Percentiles rank a stretch among this genome's conserved stretches.
Conservation (phyloP, 441 rosid genomes). For the Jatropha multifida region DNA sequence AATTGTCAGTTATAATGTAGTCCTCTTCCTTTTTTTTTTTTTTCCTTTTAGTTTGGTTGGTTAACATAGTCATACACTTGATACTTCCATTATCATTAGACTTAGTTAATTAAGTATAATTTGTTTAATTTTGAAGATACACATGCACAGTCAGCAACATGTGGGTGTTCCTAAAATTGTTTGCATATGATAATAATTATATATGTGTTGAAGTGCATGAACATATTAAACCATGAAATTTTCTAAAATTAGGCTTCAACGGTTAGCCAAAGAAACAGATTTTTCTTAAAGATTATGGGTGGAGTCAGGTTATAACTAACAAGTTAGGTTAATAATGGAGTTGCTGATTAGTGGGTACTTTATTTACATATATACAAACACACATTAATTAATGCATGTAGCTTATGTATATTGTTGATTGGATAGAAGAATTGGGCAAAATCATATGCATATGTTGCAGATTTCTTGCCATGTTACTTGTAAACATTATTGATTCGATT, state of each 20-base stretch:
- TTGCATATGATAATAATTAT: not conserved
- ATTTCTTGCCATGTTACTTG: not conserved
- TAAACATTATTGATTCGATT: slow-evolving; percentile 7
- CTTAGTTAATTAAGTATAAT: not conserved
- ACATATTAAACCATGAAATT: not conserved
- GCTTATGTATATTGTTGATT: not conserved
- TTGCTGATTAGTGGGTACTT: slow-evolving; percentile 11
- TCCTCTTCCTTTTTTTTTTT: no score
- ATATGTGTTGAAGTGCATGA: not conserved
- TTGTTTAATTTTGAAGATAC: slow-evolving; percentile 2
- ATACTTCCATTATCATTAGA: not conserved
- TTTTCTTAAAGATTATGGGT: slow-evolving; percentile 16
- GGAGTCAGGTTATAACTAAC: slow-evolving; percentile 6
- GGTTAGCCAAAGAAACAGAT: not conserved
- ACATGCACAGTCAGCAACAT: not conserved
- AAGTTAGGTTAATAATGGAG: slow-evolving; percentile 20
- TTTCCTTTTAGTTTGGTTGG: not conserved
- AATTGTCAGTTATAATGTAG: not conserved
- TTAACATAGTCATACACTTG: not conserved
- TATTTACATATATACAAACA: not conserved
- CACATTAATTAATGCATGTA: no score
- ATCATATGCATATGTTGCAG: slow-evolving; percentile 9
- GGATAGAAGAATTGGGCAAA: not conserved
- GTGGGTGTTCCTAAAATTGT: not conserved
- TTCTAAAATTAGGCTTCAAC: slow-evolving; percentile 9